Evolutionary conservation across 345 rosid genomes (phyloP).

Genomic region (Toxicodendron radicans): DNA sequence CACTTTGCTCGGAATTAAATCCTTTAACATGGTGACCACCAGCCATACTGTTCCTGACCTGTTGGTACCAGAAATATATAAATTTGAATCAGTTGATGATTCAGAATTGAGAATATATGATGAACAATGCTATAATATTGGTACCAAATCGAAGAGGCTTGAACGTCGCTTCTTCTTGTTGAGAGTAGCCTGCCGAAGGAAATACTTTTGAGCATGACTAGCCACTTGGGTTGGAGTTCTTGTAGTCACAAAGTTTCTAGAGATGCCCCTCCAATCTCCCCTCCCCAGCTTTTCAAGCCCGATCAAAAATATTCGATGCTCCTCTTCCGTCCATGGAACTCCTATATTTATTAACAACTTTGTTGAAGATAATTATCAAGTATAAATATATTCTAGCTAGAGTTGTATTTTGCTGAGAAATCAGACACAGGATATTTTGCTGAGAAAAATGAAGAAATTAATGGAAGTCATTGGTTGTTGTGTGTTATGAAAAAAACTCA

Average conservation of each 20-base stretch:
- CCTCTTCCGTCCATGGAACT: constrained; percentile 75
- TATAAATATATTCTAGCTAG: too few species aligned
- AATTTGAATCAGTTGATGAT: not conserved
- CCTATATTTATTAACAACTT: constrained; percentile 28
- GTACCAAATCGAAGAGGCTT: constrained; percentile 65
- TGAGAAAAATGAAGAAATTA: too few species aligned
- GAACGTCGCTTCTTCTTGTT: constrained; percentile 61
- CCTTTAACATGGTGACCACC: constrained; percentile 11
- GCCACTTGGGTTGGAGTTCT: constrained; percentile 81
- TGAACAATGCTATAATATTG: not conserved
- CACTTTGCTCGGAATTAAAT: constrained; percentile 7
- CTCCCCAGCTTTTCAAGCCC: constrained; percentile 69
- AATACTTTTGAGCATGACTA: constrained; percentile 72
- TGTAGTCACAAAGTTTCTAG: constrained; percentile 54
- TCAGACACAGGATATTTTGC: too few species aligned
- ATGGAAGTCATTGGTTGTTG: too few species aligned
- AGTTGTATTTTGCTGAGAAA: too few species aligned
- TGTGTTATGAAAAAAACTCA: constrained; percentile 2
- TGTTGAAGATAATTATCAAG: not conserved
- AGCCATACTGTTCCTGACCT: constrained; percentile 25
- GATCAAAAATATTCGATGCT: constrained; percentile 47
- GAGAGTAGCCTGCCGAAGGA: constrained; percentile 51
- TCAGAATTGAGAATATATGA: not conserved
- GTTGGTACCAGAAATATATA: not conserved
- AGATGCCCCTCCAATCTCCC: constrained; percentile 80